phyloP scores from a whole-genome alignment of 192 early-diverging fungal genomes.

The Mortierella hygrophila region DNA sequence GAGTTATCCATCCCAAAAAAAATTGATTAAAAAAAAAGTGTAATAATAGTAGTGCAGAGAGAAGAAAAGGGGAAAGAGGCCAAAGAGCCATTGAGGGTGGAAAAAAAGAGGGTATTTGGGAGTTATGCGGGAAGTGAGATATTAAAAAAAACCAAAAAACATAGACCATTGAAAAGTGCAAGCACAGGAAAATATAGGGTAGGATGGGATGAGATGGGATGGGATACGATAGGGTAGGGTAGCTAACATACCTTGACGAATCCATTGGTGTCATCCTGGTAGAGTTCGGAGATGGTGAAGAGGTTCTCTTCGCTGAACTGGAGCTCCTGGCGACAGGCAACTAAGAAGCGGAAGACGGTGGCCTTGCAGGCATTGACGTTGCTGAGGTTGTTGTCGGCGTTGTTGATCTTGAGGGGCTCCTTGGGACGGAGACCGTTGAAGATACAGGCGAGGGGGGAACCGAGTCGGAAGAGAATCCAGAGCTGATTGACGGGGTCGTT shows the following conservation, averaged over 20 bases:
- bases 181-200: background rate
- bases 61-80: background rate
- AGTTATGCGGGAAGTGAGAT: background rate
- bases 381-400: conserved; percentile 58
- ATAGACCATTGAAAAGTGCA: background rate
- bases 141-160: background rate
- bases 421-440: conserved; percentile 78
- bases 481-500: conserved; percentile 78
- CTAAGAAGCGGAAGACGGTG: conserved; percentile 88
- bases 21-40: background rate
- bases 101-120: conserved; percentile 5
- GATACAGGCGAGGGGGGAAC: conserved; percentile 75
- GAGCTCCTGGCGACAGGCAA: conserved; percentile 86
- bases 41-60: background rate
- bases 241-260: conserved; percentile 87
- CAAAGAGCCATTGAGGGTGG: background rate
- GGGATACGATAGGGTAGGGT: too few species aligned
- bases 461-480: conserved; percentile 80
- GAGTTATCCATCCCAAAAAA: conserved; percentile 12
- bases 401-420: conserved; percentile 70
- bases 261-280: conserved; percentile 95
- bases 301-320: conserved; percentile 81
- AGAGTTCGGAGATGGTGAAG: conserved; percentile 89
- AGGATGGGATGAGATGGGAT: background rate
- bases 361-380: conserved; percentile 82